phyloP scores from a whole-genome alignment of 164 flowering plant genomes.

The Sextonia rubra region DNA sequence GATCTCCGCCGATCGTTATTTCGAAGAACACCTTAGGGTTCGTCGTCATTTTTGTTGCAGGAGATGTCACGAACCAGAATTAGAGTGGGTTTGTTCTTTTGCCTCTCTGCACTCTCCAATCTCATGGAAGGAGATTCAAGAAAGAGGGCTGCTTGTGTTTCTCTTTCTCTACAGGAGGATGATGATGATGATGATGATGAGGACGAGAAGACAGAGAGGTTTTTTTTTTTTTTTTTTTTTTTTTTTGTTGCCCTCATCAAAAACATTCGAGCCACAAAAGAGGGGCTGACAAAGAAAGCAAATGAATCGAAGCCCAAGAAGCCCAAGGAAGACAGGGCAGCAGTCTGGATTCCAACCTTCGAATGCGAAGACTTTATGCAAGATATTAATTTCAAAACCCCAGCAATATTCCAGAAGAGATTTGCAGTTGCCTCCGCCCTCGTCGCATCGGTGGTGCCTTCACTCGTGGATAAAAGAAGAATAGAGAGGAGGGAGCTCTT shows the following conservation, averaged over 20 bases:
- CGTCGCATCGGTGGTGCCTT: too few species aligned
- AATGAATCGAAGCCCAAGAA: conserved; percentile 2
- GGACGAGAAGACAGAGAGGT: conserved; percentile 34
- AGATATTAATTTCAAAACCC: background rate
- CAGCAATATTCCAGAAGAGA: background rate
- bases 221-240: too few species aligned
- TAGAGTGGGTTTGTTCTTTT: background rate
- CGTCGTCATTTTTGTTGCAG: too few species aligned
- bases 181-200: conserved; percentile 35
- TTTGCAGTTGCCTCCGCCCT: too few species aligned
- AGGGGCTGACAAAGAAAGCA: conserved; percentile 9
- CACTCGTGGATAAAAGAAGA: too few species aligned
- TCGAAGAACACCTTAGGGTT: conserved; percentile 85
- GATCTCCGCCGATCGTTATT: conserved; percentile 54
- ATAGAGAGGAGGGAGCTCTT: too few species aligned
- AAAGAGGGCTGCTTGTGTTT: background rate
- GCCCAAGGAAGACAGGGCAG: conserved; percentile 1
- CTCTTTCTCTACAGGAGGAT: conserved; percentile 11
- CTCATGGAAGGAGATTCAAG: background rate
- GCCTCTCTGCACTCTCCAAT: background rate
- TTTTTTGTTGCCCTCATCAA: too few species aligned
- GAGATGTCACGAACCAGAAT: too few species aligned
- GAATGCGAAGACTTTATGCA: background rate
- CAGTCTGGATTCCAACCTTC: background rate
- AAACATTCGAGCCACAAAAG: conserved; percentile 26